These are phyloP conservation scores for Fusarium newnesense DNA, from an alignment of 2,329 filamentous ascomycete genomes.

Conservation along the genomic window DNA sequence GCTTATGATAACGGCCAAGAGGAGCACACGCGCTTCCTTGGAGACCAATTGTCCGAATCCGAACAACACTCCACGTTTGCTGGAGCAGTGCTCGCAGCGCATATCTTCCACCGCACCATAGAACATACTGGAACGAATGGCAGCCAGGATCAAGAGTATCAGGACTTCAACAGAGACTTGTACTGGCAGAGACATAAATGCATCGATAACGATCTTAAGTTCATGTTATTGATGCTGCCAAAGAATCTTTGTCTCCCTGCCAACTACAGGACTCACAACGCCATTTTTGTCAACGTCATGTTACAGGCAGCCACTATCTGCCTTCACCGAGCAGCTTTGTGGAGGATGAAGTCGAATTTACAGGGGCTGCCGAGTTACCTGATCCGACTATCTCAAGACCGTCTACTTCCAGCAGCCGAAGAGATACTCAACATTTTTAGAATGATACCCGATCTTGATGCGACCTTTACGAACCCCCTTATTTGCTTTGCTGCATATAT, in stretches of 20 bases:
- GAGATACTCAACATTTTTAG: conserved; percentile 19
- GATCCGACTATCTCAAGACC: conserved; percentile 16
- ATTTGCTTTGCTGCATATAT: conserved; percentile 21
- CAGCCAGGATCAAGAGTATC: neutral
- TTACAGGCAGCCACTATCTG: conserved; percentile 19
- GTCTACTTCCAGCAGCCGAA: conserved; percentile 8
- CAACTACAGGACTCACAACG: conserved; percentile 14
- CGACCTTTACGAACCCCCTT: conserved; percentile 10
- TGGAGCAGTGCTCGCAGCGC: conserved; percentile 5
- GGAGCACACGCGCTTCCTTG: conserved; percentile 4
- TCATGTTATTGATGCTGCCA: conserved; percentile 15
- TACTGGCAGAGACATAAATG: conserved; percentile 8
- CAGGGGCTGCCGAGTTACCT: neutral
- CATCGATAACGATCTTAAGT: conserved; percentile 20
- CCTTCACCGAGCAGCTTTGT: conserved; percentile 19
- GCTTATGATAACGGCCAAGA: conserved; percentile 5
- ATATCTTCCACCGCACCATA: conserved; percentile 19
- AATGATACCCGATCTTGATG: conserved; percentile 10
- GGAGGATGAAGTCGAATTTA: conserved; percentile 18
- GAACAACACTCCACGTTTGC: conserved; percentile 10
- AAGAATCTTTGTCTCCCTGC: conserved; percentile 15
- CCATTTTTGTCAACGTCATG: conserved; percentile 21
- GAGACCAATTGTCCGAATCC: conserved; percentile 3
- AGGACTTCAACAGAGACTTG: neutral
- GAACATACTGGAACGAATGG: neutral